Conservation (phyloP, 495 filamentous ascomycete species). For the Penicillium antarcticum region DNA sequence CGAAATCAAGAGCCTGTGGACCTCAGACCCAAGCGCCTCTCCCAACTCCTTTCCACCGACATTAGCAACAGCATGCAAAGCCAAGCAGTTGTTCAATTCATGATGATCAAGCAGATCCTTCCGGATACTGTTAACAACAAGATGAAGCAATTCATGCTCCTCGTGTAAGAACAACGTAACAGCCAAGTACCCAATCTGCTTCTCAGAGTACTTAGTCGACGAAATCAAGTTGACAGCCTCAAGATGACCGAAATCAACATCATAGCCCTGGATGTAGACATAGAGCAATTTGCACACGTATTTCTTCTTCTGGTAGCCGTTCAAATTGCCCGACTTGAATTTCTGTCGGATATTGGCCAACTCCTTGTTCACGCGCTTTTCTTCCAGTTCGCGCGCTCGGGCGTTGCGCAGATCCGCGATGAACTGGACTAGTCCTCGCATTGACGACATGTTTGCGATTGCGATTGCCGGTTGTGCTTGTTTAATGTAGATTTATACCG, state of each 20-base stretch:
- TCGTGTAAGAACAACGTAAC: slow-evolving; percentile 98
- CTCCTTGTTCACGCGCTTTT: slow-evolving; percentile 99
- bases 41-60: slow-evolving; percentile 97
- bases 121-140: slow-evolving; percentile 97
- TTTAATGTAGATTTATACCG: background rate
- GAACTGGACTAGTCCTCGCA: slow-evolving; percentile 93
- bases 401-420: slow-evolving; percentile 97
- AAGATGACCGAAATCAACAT: slow-evolving; percentile 98
- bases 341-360: slow-evolving; percentile 90
- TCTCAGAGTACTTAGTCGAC: slow-evolving; percentile 95
- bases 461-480: background rate
- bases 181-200: slow-evolving; percentile 98
- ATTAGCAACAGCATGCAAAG: slow-evolving; percentile 98
- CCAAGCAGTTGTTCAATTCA: slow-evolving; percentile 95
- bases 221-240: slow-evolving; percentile 98
- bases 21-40: slow-evolving; percentile 87
- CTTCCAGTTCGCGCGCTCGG: slow-evolving; percentile 89
- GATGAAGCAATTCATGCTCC: slow-evolving; percentile 89
- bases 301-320: slow-evolving; percentile 99
- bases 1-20: slow-evolving; percentile 91
- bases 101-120: slow-evolving; percentile 95
- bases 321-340: slow-evolving; percentile 76
- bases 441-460: slow-evolving; percentile 54
- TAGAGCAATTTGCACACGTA: slow-evolving; percentile 99
- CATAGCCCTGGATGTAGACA: slow-evolving; percentile 98